These are phyloP conservation scores for Citrus sp. DNA, from an alignment of 345 rosid genomes.

Conservation along the genomic window DNA sequence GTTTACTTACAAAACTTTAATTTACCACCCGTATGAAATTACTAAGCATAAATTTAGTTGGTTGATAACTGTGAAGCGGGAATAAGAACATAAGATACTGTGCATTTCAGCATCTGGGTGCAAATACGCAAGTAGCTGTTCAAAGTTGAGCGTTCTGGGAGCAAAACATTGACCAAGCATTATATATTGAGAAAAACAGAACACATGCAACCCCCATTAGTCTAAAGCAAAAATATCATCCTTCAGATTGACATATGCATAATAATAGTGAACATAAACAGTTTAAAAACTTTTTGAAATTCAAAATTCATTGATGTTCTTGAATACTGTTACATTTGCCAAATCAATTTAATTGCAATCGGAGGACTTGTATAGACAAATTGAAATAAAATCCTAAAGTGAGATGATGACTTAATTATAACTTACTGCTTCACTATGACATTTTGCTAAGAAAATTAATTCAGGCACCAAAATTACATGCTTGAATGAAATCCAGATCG, in stretches of 20 bases:
- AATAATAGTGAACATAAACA: neutral
- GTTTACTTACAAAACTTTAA: no score
- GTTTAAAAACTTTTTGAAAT: neutral
- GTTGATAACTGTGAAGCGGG: no score
- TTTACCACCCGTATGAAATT: no score
- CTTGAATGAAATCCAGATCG: conserved; percentile 82
- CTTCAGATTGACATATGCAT: neutral
- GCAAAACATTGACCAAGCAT: neutral
- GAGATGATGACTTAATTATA: neutral
- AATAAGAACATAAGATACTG: no score
- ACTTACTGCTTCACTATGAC: neutral
- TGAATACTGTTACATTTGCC: conserved; percentile 9
- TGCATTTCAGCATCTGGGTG: no score
- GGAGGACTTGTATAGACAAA: conserved; percentile 16
- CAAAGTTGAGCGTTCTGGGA: neutral
- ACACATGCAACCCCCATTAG: neutral
- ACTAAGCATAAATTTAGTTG: no score
- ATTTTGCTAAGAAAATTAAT: neutral
- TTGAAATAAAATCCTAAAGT: neutral
- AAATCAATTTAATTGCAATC: conserved; percentile 1
- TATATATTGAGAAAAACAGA: neutral
- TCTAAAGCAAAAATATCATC: neutral
- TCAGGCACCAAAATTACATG: conserved; percentile 88
- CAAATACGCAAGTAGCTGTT: neutral
- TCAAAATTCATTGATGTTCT: neutral